Conservation (phyloP, 2,329 filamentous ascomycete species). For the Tetracladium maxilliforme region DNA sequence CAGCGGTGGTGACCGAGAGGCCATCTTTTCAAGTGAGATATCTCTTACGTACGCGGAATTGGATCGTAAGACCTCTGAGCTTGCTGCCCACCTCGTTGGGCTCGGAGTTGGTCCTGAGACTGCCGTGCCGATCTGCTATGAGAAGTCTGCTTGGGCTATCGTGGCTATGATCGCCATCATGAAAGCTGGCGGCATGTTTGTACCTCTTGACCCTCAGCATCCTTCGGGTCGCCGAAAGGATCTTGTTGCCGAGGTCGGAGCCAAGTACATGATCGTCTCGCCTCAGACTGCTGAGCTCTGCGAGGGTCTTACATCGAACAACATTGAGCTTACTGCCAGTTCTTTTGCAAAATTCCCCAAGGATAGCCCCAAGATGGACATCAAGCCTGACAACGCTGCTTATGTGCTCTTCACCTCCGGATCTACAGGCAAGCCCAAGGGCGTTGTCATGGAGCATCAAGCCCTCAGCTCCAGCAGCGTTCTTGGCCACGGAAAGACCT, state of each 20-base stretch:
- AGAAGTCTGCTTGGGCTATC: slow-evolving; percentile 8
- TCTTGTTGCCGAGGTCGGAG: too few species aligned
- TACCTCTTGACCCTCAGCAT: slow-evolving; percentile 11
- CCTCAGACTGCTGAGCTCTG: too few species aligned
- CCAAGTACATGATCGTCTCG: too few species aligned
- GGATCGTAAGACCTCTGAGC: too few species aligned
- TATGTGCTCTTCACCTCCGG: slow-evolving; percentile 21
- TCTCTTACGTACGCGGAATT: background rate
- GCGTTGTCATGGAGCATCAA: slow-evolving; percentile 20
- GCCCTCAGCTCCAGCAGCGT: slow-evolving; percentile 6
- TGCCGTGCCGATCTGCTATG: slow-evolving; percentile 8
- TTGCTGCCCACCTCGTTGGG: slow-evolving; percentile 3
- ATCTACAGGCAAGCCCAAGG: slow-evolving; percentile 33
- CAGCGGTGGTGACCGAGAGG: too few species aligned
- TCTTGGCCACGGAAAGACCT: slow-evolving; percentile 4
- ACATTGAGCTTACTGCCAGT: too few species aligned
- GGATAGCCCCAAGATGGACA: too few species aligned
- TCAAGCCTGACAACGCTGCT: slow-evolving; percentile 5
- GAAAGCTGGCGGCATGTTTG: slow-evolving; percentile 8
- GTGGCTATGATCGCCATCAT: slow-evolving; percentile 8
- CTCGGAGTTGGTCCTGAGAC: slow-evolving; percentile 5
- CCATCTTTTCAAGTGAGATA: too few species aligned
- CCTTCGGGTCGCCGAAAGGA: slow-evolving; percentile 4
- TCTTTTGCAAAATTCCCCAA: too few species aligned
- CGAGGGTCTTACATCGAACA: too few species aligned